A percentile compares a stretch with the other conserved stretches of the same genome.
These are phyloP conservation scores for Colletotrichum eleusines DNA, from an alignment of 2,329 filamentous ascomycete genomes.

Conservation along the genomic window DNA sequence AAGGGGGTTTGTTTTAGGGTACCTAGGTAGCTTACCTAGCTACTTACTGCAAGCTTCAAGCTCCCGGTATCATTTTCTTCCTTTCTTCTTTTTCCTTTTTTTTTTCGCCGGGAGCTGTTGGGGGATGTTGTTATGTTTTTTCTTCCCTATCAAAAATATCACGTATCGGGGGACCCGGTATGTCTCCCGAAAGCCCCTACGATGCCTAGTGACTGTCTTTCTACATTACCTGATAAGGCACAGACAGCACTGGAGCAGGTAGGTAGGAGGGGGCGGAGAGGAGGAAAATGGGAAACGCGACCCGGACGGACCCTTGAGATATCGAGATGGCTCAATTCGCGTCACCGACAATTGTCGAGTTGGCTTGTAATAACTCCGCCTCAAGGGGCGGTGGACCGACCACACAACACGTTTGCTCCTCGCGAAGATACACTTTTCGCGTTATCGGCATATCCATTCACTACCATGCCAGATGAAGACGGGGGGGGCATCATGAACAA, in stretches of 20 bases:
- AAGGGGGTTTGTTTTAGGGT: too few relatives aligned
- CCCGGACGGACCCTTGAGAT: slow-evolving; percentile 16
- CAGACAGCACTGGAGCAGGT: background rate
- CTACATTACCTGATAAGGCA: too few relatives aligned
- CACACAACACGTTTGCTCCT: background rate
- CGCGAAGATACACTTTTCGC: too few relatives aligned
- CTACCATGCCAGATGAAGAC: background rate
- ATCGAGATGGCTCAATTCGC: slow-evolving; percentile 31
- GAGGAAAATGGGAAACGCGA: background rate
- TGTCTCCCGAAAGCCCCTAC: too few relatives aligned
- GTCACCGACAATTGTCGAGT: slow-evolving; percentile 20
- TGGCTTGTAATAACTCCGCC: background rate
- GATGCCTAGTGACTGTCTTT: too few relatives aligned
- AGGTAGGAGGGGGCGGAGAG: too few relatives aligned
- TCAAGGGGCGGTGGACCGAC: background rate
- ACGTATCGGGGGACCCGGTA: too few relatives aligned
- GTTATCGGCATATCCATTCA: too few relatives aligned
- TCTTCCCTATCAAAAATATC: too few relatives aligned
- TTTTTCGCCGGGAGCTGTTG: too few relatives aligned
- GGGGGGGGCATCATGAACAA: slow-evolving; percentile 11
- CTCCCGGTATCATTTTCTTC: background rate
- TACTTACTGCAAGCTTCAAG: background rate
- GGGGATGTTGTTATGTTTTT: too few relatives aligned
- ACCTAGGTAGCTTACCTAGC: too few relatives aligned
- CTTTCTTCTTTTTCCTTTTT: background rate